Base-by-base conservation (phyloP, 23 red algal genomes). In the Pyropia haitanensis region DNA sequence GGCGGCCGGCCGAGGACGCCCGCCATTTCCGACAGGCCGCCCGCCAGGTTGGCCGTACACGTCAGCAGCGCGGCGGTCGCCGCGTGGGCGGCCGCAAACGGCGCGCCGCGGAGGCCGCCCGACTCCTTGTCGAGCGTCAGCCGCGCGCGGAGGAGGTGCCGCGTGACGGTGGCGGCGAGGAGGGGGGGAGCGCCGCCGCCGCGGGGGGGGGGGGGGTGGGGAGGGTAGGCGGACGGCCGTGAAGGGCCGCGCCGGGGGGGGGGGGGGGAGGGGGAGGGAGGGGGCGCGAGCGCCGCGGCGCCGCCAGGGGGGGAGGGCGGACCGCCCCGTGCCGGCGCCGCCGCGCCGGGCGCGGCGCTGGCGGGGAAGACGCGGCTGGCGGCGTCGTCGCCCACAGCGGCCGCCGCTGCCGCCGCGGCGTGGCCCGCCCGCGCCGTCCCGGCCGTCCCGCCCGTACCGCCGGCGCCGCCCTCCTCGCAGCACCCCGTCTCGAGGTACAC, bases 11-110 rank as follows among this genome's bases (percentile, higher is more conserved):
- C 71, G 27, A 87, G 46, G 16, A 87, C 50, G 44, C 44, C 49
- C 12, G 70, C 70, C 68, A 87, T 75, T 48, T 87, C 81, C 23
- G 60, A 61, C 12, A 87, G 27, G 33, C 52, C 70, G 3, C 75
- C 71, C 5, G 69, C 70, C 63, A 87, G 30, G 9, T 70, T 64
- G 46, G 76, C 53, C 50, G 76, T 76, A 49, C 76, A 64, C 49
- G 71, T 28, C 28, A 70, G 20, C 18, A 87, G 53, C 18, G 14
- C 29, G 10, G 68, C 51, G 27, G 76, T 19, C 51, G 76, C 28
- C 0, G 70, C 70, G 17, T 51, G 53, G 12, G 76, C 34, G 18
- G 51, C 30, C 0, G 76, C 33, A 10, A 64, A 73, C 57, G 2
- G 71, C 71, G 54, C 24, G 25, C 16, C 61, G 60, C 49, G 76